phyloP scores from a whole-genome alignment of 768 basidiomycete species.

The Tricholoma hemisulphureum region DNA sequence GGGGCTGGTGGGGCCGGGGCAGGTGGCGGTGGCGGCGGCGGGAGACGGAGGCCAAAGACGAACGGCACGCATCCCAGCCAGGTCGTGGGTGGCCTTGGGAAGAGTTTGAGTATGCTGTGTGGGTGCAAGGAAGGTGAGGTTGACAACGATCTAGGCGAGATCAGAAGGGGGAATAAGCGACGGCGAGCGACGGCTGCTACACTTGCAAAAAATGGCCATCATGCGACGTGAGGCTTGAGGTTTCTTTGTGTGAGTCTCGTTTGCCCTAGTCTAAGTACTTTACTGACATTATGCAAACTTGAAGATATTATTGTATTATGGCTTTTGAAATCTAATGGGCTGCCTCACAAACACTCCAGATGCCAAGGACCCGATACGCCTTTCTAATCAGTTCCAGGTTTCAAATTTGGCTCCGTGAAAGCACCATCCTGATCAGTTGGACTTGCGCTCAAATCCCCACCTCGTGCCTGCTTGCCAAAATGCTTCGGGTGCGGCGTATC shows the following conservation, averaged over 20 bases:
- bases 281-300: neutral
- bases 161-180: conserved; percentile 71
- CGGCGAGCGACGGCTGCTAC: conserved; percentile 39
- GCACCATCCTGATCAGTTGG: too few relatives aligned
- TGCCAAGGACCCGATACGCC: too few relatives aligned
- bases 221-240: neutral
- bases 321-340: neutral
- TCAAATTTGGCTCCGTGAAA: too few relatives aligned
- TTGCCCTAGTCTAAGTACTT: neutral
- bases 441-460: too few relatives aligned
- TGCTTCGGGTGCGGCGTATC: too few relatives aligned
- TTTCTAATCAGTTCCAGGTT: too few relatives aligned
- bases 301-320: neutral
- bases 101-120: conserved; percentile 60
- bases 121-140: conserved; percentile 66
- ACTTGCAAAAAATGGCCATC: conserved; percentile 17
- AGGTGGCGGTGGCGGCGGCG: conserved; percentile 34
- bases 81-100: conserved; percentile 68
- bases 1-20: conserved; percentile 26
- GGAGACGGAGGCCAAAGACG: conserved; percentile 50
- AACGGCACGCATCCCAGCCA: conserved; percentile 54
- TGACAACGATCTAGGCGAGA: conserved; percentile 75
- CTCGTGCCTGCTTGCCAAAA: too few relatives aligned
- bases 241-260: neutral
- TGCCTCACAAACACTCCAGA: too few relatives aligned